Evolutionary conservation across 1,284 basidiomycete species (phyloP).

Genomic region (Thelephora terrestris): DNA sequence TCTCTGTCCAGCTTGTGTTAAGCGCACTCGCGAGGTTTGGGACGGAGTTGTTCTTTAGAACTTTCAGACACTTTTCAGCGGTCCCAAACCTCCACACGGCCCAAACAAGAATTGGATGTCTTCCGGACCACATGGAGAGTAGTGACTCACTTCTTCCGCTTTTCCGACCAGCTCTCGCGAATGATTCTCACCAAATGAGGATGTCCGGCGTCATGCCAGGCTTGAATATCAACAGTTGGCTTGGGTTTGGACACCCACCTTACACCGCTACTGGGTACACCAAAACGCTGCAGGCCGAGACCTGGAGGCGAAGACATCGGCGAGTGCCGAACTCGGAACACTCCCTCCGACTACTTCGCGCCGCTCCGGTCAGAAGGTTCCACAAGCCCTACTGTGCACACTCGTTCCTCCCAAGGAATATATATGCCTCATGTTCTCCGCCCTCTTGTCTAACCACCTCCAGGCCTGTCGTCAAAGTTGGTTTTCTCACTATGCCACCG

Average conservation of each 20-base stretch:
- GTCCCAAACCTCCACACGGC: conserved; percentile 30
- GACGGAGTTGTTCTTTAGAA: conserved; percentile 90
- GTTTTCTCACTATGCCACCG: no score
- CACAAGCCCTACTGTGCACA: no score
- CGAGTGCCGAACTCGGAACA: no score
- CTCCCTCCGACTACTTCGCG: no score
- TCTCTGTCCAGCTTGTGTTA: conserved; percentile 61
- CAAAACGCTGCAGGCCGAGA: conserved; percentile 29
- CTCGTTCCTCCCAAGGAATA: no score
- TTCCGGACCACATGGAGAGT: neutral
- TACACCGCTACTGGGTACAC: conserved; percentile 20
- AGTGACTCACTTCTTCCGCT: conserved; percentile 51
- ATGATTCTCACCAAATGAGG: conserved; percentile 98
- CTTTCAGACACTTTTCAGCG: conserved; percentile 80
- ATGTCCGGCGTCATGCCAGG: conserved; percentile 73
- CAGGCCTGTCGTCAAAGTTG: no score
- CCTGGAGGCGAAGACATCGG: conserved; percentile 36
- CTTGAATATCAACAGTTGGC: conserved; percentile 78
- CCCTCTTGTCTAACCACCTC: no score
- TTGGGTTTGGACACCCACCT: conserved; percentile 97
- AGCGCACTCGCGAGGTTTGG: conserved; percentile 75
- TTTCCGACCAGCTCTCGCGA: conserved; percentile 94
- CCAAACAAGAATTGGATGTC: neutral
- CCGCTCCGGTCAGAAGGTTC: no score
- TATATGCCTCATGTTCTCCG: no score